Conservation (phyloP, 139 green algal species). For the Closterium sp. region DNA sequence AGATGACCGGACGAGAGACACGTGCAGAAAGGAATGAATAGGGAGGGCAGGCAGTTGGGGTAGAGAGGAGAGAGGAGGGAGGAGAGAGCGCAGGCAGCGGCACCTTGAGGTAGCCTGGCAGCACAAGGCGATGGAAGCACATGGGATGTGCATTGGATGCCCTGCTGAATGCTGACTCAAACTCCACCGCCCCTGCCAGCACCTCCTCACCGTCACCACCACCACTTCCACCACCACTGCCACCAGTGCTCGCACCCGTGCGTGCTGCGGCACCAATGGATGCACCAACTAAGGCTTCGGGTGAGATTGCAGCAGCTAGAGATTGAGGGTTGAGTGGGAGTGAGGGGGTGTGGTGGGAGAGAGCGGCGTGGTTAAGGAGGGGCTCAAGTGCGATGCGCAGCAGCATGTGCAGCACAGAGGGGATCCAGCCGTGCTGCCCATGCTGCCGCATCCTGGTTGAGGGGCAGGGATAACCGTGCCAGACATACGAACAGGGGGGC, state of each 20-base stretch:
- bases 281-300: not conserved
- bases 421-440: not conserved
- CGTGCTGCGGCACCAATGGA: no score
- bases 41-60: no score
- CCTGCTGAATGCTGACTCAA: not conserved
- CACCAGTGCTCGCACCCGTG: no score
- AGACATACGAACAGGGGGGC: no score
- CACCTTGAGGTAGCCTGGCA: not conserved
- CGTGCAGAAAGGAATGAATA: no score
- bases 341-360: not conserved
- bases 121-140: not conserved
- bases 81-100: no score
- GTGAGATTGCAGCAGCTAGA: not conserved
- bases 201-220: not conserved
- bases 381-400: not conserved
- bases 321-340: not conserved
- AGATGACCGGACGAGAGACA: no score
- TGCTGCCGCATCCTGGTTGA: not conserved
- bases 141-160: not conserved
- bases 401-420: not conserved
- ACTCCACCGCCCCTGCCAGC: not conserved
- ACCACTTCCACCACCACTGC: not conserved
- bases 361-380: not conserved
- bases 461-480: not conserved
- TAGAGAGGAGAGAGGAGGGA: no score